Base-by-base conservation (phyloP, 768 basidiomycete genomes). In the Psilocybe subaeruginosa region DNA sequence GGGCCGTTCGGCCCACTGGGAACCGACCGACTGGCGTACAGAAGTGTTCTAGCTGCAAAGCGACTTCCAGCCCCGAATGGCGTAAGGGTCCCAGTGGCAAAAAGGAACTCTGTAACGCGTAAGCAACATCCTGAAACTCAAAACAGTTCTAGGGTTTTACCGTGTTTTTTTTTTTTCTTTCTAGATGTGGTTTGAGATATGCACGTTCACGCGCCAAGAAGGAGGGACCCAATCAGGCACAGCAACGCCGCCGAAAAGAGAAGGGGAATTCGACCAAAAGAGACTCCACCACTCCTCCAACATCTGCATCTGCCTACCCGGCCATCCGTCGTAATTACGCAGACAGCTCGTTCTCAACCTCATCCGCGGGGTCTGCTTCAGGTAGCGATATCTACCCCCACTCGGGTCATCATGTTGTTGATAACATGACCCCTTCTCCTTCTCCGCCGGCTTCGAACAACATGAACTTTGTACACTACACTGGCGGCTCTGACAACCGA, bases 91-190 rank as follows among this genome's bases (percentile, higher is more conserved):
- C 92, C 55, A 92, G 85, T 68, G 93, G 93, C 29, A 90, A 91
- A 74, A 95, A 95, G 76, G 92, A 95, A 73, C 80, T 95, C 29
- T 95, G 93, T 73, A 95, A 95, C 78, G 93, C 93, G 90, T 94
- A 76, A 80, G 91, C 51, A 83, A 64, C 56, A 60, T 56, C 43
- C 57, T 31, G 45, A 52, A 62, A 62, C 52, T 47, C 23, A 23
- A 54, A 63, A 54, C 50, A 48, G 11, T 58, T 57, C 54, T 48
- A 51, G 30, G 29, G 17, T 48, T 35, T 46, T 47, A 66, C 33
- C 17, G 41, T 62, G 61, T 45, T 57, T 48, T 61, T 48, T 61
- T 57, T 58, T 58, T 35, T 35, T 33, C 54, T 55, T 54, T 50
- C 29, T 64, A 93, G 91, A 47, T 95, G 93, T 72, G 93, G 93